phyloP scores from a whole-genome alignment of 2,329 filamentous ascomycete species.

The Talaromyces rugulosus region DNA sequence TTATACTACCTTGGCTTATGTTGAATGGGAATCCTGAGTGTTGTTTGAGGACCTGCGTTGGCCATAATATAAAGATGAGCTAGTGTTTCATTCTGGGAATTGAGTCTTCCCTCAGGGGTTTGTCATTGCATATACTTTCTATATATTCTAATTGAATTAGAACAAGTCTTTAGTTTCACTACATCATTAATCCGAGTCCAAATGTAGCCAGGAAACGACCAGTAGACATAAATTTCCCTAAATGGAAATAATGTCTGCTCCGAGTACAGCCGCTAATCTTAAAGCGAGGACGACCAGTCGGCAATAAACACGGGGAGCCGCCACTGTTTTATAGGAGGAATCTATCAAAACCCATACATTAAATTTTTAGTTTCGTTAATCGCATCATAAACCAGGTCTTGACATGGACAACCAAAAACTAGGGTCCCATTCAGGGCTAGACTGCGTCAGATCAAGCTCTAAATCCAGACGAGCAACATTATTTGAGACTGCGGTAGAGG shows the following conservation, averaged over 20 bases:
- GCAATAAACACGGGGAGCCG: not conserved
- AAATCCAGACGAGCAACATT: not conserved
- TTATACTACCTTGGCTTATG: conserved; percentile 8
- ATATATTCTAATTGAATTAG: not conserved
- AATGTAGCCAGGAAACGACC: not conserved
- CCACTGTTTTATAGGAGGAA: too few relatives aligned
- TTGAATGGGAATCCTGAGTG: conserved; percentile 4
- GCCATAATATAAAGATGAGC: not conserved
- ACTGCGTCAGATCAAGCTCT: not conserved
- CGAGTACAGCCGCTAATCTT: too few relatives aligned
- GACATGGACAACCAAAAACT: not conserved
- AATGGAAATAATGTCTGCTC: not conserved
- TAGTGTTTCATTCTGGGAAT: not conserved
- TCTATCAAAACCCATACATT: too few relatives aligned
- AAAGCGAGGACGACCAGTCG: not conserved
- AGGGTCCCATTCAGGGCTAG: not conserved
- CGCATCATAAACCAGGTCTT: not conserved
- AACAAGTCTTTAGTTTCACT: not conserved
- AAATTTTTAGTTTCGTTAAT: too few relatives aligned
- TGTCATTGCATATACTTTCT: not conserved
- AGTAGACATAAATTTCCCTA: not conserved
- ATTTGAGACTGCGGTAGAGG: not conserved
- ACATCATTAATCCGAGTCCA: not conserved
- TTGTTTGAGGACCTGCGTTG: not conserved
- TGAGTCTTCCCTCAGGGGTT: not conserved